These are phyloP conservation scores for Corrigiola litoralis DNA, from an alignment of 179 eudicot genomes.

Conservation along the genomic window DNA sequence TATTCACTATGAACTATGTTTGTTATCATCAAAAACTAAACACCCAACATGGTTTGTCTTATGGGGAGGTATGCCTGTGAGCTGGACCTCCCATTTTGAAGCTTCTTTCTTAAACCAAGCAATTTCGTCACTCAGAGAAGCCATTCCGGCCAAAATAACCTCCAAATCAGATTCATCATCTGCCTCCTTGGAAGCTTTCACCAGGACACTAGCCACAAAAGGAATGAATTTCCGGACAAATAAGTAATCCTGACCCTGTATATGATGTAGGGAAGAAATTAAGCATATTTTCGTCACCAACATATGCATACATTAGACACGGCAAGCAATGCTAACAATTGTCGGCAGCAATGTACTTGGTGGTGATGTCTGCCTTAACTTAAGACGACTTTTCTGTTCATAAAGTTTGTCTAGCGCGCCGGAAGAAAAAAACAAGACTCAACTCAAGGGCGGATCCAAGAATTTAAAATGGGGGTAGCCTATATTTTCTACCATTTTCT, in stretches of 20 bases:
- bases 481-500: too few relatives aligned
- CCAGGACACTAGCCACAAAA: constrained; percentile 60
- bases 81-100: constrained; percentile 55
- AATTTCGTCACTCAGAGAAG: constrained; percentile 75
- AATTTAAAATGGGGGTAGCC: too few relatives aligned
- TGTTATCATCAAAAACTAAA: too few relatives aligned
- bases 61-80: constrained; percentile 44
- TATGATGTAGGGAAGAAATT: neutral
- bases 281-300: neutral
- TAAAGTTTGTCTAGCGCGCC: too few relatives aligned
- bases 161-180: constrained; percentile 65
- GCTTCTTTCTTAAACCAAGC: constrained; percentile 90
- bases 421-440: too few relatives aligned
- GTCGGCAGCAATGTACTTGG: neutral
- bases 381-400: neutral
- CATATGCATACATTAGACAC: neutral
- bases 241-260: constrained; percentile 84
- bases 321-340: neutral
- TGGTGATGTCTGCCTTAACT: neutral
- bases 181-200: constrained; percentile 70
- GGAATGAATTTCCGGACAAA: constrained; percentile 76
- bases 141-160: constrained; percentile 70
- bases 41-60: too few relatives aligned
- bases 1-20: too few relatives aligned
- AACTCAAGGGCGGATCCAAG: too few relatives aligned